Base-by-base conservation (phyloP, 139 green algal genomes). In the Bryopsis sp. region DNA sequence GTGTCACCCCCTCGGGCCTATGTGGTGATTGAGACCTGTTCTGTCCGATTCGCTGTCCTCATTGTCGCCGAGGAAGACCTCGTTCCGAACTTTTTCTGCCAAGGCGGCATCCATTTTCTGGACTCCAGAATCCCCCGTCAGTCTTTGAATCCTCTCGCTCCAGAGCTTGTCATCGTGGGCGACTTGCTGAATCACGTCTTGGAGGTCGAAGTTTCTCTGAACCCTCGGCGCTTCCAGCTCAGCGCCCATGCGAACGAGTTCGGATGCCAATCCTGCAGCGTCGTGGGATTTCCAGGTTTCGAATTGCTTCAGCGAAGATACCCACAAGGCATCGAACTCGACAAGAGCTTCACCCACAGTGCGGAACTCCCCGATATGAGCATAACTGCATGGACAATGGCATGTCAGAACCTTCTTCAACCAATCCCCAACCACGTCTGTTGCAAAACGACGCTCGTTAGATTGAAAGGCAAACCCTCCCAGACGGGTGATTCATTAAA, bases 291-390 rank as follows among this genome's bases (percentile, higher is more conserved):
- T 96, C 90, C 90, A 96, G 8, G 84, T 83, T 47, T 85, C 82
- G 78, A 96, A 96, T 68, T 90, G 87, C 72, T 96, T 86, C 70
- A 97, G 78, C 73, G 95, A 96, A n/a, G 75, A 65, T 29, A 90
- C 72, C 91, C 91, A 96, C 11, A 74, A 71, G 22, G 80, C 68
- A 58, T 96, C 90, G 79, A 96, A 96, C 1, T 28, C 39, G 54
- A 76, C 65, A 63, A 89, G 64, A 28, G 72, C 39, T 29, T 71
- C 63, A 5, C 54, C 67, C 33, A 79, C 32, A 26, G 58, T 73
- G 15, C 24, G 8, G 6, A 33, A 28, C 6, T 61, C 50, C 8
- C 15, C 50, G 19, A 50, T 19, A 50, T 19, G 15, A 50, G 43
- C 11, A 50, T 19, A 50, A n/a, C n/a, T n/a, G n/a, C n/a, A n/a